Evolutionary conservation across 2,329 filamentous ascomycete species (phyloP).

Genomic region (Colletotrichum melonis): DNA sequence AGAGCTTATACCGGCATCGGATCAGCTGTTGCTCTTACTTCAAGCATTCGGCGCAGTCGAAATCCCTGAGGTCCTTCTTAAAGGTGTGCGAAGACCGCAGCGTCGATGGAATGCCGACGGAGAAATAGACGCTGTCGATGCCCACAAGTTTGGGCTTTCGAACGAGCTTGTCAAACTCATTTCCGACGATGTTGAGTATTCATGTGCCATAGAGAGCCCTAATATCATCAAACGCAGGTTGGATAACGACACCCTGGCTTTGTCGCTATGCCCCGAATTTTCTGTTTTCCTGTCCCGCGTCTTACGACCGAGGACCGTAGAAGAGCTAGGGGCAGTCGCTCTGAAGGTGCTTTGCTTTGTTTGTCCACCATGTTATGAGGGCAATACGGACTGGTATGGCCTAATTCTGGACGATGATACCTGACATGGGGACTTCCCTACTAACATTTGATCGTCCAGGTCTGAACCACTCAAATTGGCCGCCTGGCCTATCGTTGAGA

Average conservation of each 20-base stretch:
- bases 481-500: constrained; percentile 43
- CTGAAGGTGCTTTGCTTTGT: constrained; percentile 43
- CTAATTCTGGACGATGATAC: not conserved
- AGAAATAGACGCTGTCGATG: constrained; percentile 40
- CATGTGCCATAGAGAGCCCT: constrained; percentile 10
- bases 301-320: constrained; percentile 28
- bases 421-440: accelerated
- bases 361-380: constrained; percentile 47
- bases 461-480: constrained; percentile 39
- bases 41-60: constrained; percentile 34
- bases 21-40: constrained; percentile 42
- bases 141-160: constrained; percentile 40
- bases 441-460: constrained; percentile 37
- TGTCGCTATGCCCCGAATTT: constrained; percentile 38
- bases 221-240: constrained; percentile 35
- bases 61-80: constrained; percentile 41
- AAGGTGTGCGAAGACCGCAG: constrained; percentile 37
- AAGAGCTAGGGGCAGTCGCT: constrained; percentile 38
- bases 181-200: constrained; percentile 33
- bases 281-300: not conserved
- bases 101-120: constrained; percentile 40
- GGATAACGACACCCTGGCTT: constrained; percentile 36
- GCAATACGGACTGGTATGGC: constrained; percentile 44
- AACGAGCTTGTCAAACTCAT: constrained; percentile 37
- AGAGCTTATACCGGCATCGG: constrained; percentile 40